Evolutionary conservation across 345 rosid species (phyloP).

Genomic region (Eucalyptus melliodora): DNA sequence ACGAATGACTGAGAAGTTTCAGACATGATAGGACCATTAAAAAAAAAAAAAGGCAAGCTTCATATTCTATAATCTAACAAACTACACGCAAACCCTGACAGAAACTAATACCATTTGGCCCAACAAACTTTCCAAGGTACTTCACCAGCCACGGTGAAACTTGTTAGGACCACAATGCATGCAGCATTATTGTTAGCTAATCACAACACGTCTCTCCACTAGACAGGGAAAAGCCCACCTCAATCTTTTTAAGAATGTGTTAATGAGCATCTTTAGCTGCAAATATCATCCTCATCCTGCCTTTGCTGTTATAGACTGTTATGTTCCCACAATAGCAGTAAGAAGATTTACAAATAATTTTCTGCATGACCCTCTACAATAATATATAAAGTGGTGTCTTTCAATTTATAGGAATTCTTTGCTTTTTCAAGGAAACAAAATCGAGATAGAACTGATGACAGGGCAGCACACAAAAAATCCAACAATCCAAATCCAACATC

Average conservation of each 20-base stretch:
- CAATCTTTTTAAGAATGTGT: background rate
- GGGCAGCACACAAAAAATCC: background rate
- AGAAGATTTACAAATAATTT: background rate
- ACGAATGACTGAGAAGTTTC: background rate
- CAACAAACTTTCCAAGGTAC: background rate
- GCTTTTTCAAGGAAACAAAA: background rate
- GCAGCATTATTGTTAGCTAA: background rate
- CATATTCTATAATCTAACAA: background rate
- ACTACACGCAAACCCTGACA: background rate
- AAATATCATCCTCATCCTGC: background rate
- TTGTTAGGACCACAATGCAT: background rate
- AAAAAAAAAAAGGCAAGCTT: background rate
- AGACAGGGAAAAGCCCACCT: background rate
- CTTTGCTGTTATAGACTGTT: background rate
- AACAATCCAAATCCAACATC: background rate
- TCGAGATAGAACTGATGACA: background rate
- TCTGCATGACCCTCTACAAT: background rate
- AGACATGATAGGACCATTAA: background rate
- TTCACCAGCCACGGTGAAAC: background rate
- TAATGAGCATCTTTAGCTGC: background rate
- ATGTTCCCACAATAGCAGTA: background rate
- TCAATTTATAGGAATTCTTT: background rate
- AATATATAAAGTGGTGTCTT: background rate
- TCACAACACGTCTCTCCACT: background rate
- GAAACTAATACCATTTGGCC: background rate